phyloP scores from a whole-genome alignment of 192 early-diverging fungal species.

The Dissophora globulifera region DNA sequence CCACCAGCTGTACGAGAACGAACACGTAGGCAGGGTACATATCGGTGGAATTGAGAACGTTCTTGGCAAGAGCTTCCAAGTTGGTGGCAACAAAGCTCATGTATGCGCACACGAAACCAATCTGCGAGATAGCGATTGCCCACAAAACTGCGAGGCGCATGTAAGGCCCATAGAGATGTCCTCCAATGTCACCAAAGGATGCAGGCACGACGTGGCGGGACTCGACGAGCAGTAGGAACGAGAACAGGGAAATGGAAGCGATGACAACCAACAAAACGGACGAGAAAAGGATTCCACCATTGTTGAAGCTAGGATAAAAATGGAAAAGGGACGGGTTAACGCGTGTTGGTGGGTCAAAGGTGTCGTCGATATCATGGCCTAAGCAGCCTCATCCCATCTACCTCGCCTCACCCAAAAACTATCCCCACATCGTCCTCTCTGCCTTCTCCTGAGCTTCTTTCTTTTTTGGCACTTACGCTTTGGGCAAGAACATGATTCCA shows the following conservation, averaged over 20 bases:
- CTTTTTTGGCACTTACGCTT: slow-evolving; percentile 60
- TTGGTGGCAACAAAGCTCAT: slow-evolving; percentile 74
- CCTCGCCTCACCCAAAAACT: no score
- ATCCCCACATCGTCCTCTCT: no score
- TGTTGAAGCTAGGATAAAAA: slow-evolving; percentile 67
- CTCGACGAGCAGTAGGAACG: slow-evolving; percentile 79
- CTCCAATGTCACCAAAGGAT: slow-evolving; percentile 77
- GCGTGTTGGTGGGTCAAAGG: no score
- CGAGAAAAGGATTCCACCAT: slow-evolving; percentile 81
- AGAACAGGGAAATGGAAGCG: slow-evolving; percentile 73
- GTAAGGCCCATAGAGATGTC: slow-evolving; percentile 71
- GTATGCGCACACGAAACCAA: slow-evolving; percentile 72
- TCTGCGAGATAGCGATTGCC: slow-evolving; percentile 78
- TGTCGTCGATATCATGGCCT: no score
- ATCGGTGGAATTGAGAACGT: slow-evolving; percentile 22
- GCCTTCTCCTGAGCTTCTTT: no score
- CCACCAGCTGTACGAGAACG: slow-evolving; percentile 60
- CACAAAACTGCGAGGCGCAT: slow-evolving; percentile 76
- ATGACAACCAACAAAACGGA: slow-evolving; percentile 70
- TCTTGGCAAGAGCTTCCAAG: slow-evolving; percentile 52
- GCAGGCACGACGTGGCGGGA: slow-evolving; percentile 72
- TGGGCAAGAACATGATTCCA: slow-evolving; percentile 74
- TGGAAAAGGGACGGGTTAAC: no score
- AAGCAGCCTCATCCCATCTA: background rate
- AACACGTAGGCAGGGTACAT: slow-evolving; percentile 47